Percentiles rank a stretch among this genome's conserved stretches.
Conservation (phyloP, 139 green algal species). For the Micractinium conductrix region DNA sequence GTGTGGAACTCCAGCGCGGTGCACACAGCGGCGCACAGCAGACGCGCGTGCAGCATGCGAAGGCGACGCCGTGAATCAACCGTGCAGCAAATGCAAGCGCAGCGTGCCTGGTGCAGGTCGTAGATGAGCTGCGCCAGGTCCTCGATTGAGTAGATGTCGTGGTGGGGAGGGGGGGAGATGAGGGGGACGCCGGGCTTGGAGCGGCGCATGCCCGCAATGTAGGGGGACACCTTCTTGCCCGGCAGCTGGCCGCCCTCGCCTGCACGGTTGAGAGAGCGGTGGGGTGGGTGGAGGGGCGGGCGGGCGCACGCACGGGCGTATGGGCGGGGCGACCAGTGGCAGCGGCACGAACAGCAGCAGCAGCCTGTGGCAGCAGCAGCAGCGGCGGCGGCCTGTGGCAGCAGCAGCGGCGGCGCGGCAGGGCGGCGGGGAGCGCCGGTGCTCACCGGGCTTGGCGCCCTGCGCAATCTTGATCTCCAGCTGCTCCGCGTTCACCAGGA, state of each 20-base stretch:
- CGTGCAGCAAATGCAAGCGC: neutral
- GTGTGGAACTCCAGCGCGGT: no score
- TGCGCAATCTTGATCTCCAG: conserved; percentile 99
- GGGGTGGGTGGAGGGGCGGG: neutral
- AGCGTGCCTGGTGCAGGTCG: conserved; percentile 76
- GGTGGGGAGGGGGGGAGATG: conserved; percentile 98
- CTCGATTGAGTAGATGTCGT: conserved; percentile 99
- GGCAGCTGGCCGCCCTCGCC: conserved; percentile 98
- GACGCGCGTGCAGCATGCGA: no score
- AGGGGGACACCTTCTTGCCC: conserved; percentile 92
- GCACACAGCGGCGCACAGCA: no score
- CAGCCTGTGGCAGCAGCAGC: no score
- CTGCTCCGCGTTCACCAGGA: conserved; percentile 98
- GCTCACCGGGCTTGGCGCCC: conserved; percentile 60
- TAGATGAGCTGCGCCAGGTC: conserved; percentile 99
- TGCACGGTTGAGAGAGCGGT: conserved; percentile 26
- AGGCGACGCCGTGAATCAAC: neutral
- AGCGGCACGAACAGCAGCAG: neutral
- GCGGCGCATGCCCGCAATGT: conserved; percentile 95
- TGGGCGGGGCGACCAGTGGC: neutral
- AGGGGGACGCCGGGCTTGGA: conserved; percentile 98
- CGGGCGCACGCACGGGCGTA: neutral
- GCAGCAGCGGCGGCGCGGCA: no score
- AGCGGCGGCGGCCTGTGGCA: no score
- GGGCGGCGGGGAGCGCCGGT: no score